Evolutionary conservation across 768 basidiomycete species (phyloP), one percentile per base, ranked within the genome.

Genomic region (Leccinum barrowsii): DNA sequence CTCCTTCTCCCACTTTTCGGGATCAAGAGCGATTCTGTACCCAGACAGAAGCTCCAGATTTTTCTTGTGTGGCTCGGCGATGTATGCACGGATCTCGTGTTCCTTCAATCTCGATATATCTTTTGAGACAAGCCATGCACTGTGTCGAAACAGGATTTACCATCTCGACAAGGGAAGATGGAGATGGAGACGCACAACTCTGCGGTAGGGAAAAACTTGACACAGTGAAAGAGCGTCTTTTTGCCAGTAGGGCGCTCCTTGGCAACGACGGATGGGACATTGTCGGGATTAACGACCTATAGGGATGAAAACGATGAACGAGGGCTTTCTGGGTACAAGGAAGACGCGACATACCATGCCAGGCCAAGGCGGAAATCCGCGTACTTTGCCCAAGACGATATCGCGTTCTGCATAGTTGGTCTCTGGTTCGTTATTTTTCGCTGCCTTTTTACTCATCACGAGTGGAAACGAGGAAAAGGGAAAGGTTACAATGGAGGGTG

Each of bases 331-430:
- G 51, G 49, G 55, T 60, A 57, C 60, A 59, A 51, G 62, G 62
- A 51, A 64, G 60, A 63, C 68, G 67, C 61, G 58, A 83, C 91
- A 75, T 70, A 96, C 96, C 78, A 91, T 89, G 71, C 86, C 92
- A 55, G 94, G 97, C 97, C 97, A 99, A 4, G 90, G 82, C 2
- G 97, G 94, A 77, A 80, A 98, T 10, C 96, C 97, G 77, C 91
- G 92, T 71, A 99, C 77, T 79, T 96, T 95, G 24, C 84, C 94
- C 60, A 98, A 84, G 40, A 98, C 93, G 65, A 94, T 79, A 68
- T 98, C 94, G 74, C 89, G 86, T 56, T 81, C 70, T 22, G 81
- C 80, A 72, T 90, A 96, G 49, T 77, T 77, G 12, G 78, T 70
- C 60, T 70, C 70, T 63, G 74, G 70, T 63, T 80, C 70, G 37